Conservation (phyloP, 257 asterid genomes). For the Paulownia fortunei region DNA sequence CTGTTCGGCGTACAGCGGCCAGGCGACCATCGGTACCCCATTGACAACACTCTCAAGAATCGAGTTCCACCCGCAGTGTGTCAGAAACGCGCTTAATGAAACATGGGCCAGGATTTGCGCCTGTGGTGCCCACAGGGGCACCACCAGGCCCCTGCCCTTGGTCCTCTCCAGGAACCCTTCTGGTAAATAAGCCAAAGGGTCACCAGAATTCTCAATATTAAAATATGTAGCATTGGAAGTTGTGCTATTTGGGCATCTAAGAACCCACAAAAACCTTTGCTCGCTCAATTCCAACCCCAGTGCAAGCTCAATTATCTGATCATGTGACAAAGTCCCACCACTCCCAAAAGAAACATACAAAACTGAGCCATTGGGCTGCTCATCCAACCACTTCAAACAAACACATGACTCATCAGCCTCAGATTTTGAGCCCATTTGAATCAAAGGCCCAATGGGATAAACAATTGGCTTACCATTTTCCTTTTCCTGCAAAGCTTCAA, state of each 20-base stretch:
- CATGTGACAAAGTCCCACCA: constrained; percentile 67
- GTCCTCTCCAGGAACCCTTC: constrained; percentile 53
- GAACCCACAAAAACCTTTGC: constrained; percentile 61
- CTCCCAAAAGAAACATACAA: constrained; percentile 75
- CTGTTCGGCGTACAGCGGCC: constrained; percentile 92
- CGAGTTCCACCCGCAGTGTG: constrained; percentile 86
- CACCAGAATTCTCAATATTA: constrained; percentile 20
- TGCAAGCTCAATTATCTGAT: constrained; percentile 60
- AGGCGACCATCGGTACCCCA: constrained; percentile 73
- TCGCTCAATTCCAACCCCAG: constrained; percentile 63
- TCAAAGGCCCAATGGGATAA: constrained; percentile 72
- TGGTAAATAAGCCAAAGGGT: constrained; percentile 60
- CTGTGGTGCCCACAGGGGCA: constrained; percentile 66
- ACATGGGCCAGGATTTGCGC: constrained; percentile 47
- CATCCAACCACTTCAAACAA: constrained; percentile 60
- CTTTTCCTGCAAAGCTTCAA: constrained; percentile 35
- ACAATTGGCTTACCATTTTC: constrained; percentile 50
- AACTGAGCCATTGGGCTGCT: constrained; percentile 75
- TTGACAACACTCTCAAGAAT: constrained; percentile 55
- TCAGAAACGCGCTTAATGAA: constrained; percentile 49
- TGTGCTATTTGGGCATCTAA: constrained; percentile 45
- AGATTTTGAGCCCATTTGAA: constrained; percentile 37
- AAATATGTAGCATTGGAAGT: constrained; percentile 42
- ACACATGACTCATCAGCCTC: not conserved
- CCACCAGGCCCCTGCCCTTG: constrained; percentile 45